phyloP scores from a whole-genome alignment of 768 basidiomycete genomes.

The Amanita phalloides region DNA sequence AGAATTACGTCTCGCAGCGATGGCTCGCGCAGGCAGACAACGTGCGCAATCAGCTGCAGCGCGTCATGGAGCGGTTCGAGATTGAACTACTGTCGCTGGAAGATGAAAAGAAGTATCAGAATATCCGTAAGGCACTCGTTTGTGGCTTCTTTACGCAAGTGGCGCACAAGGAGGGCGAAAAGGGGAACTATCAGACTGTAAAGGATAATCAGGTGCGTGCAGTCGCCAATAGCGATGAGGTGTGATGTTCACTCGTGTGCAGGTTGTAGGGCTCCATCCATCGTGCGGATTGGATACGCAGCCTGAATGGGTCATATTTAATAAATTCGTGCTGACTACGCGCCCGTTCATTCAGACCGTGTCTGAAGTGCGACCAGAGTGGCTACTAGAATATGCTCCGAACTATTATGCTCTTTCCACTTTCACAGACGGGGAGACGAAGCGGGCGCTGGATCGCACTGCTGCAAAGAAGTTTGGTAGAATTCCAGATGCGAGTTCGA shows the following conservation, averaged over 20 bases:
- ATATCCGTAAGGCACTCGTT: constrained; percentile 75
- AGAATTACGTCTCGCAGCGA: constrained; percentile 66
- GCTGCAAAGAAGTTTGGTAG: background rate
- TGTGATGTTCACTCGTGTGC: background rate
- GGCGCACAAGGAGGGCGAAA: constrained; percentile 91
- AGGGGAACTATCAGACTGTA: constrained; percentile 78
- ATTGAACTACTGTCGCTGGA: constrained; percentile 58
- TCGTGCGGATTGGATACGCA: constrained; percentile 80
- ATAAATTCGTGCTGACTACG: constrained; percentile 92
- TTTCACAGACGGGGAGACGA: background rate
- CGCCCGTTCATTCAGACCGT: constrained; percentile 86
- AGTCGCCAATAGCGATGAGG: background rate
- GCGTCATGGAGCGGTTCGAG: constrained; percentile 87
- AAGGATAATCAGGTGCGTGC: constrained; percentile 82
- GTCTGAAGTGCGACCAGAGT: constrained; percentile 77
- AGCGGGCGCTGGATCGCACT: background rate
- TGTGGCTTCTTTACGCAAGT: constrained; percentile 99
- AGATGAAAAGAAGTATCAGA: constrained; percentile 59
- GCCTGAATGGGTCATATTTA: constrained; percentile 90
- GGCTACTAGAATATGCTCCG: constrained; percentile 15
- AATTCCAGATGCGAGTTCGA: background rate
- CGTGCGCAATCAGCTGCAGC: constrained; percentile 79
- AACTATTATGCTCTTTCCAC: background rate
- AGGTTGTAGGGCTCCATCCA: constrained; percentile 73
- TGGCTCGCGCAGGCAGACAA: constrained; percentile 68